These are phyloP conservation scores for Phlebopus sp. DNA, from an alignment of 1,284 basidiomycete genomes.

Conservation along the genomic window DNA sequence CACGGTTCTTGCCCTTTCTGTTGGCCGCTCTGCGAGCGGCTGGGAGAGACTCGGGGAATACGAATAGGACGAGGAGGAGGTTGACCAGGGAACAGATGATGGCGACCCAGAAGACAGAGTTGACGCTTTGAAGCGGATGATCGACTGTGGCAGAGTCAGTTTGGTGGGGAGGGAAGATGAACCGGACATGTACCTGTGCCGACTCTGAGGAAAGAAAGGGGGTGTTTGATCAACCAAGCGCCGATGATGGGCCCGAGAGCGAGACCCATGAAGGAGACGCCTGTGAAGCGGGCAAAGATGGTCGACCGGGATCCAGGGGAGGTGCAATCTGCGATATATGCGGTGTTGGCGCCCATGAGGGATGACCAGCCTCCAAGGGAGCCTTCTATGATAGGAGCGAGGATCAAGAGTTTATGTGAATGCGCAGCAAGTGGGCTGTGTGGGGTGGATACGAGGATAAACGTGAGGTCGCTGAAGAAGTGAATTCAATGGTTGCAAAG, in stretches of 20 bases:
- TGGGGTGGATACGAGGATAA: slow-evolving; percentile 76
- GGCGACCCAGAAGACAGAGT: slow-evolving; percentile 60
- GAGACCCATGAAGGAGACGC: slow-evolving; percentile 70
- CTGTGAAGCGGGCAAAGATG: slow-evolving; percentile 77
- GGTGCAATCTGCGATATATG: slow-evolving; percentile 86
- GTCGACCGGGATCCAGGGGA: slow-evolving; percentile 79
- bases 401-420: slow-evolving; percentile 70
- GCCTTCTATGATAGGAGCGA: slow-evolving; percentile 83
- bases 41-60: slow-evolving; percentile 62
- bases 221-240: slow-evolving; percentile 62
- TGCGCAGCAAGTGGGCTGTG: slow-evolving; percentile 61
- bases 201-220: slow-evolving; percentile 39
- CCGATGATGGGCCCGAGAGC: slow-evolving; percentile 73
- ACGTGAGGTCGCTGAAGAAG: slow-evolving; percentile 63
- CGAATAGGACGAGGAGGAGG: slow-evolving; percentile 50
- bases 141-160: slow-evolving; percentile 15
- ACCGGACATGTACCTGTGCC: slow-evolving; percentile 24
- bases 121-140: slow-evolving; percentile 39
- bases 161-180: not conserved
- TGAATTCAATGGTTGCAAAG: slow-evolving; percentile 7
- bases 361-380: slow-evolving; percentile 85
- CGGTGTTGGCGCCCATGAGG: slow-evolving; percentile 73
- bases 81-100: slow-evolving; percentile 46
- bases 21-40: slow-evolving; percentile 41
- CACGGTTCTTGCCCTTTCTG: slow-evolving; percentile 34